Evolutionary conservation across 257 asterid genomes (phyloP), one percentile per base, ranked within the genome.

Genomic region (Capsicum pubescens): DNA sequence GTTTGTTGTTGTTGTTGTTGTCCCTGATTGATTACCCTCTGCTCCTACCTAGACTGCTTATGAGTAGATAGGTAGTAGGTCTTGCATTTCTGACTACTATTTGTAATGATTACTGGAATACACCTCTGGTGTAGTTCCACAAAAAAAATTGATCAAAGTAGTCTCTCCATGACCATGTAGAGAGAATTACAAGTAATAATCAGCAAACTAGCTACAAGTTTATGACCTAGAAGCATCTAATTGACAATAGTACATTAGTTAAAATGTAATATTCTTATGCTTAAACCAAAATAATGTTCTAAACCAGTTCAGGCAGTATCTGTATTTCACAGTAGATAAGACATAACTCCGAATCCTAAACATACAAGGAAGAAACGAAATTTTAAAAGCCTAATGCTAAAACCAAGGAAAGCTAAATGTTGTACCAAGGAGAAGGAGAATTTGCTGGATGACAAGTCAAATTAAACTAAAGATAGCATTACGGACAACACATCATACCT

Each of bases 401-500:
- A 15, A 35, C 21, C 79, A 16, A 42, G 56, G 56, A 70, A 70
- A 44, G 16, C 56, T 70, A 42, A 10, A 42, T 70, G 21, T 17
- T 70, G 56, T 17, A 9, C 79, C n/a, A 0, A 10, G 42, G 80
- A 72, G 15, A n/a, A 46, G 9, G 21, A 81, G n/a, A 50, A 39
- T n/a, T 39, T 57, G 35, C 79, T 19, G 21, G 64, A 48, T 57
- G 71, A 68, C 32, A 64, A 68, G 66, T 72, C 58, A 46, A 72
- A 72, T n/a, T 72, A 72, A 72, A 11, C 80, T 72, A 72, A 44
- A 48, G 11, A 72, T 11, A 71, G 79, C 32, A n/a, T 46, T n/a
- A 19, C 16, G 8, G 59, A 70, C 14, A 48, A 78, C 76, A 56
- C 84, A 89, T 88, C 83, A 94, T 74, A 74, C 98, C 98, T 92